Conservation (phyloP, 2,329 filamentous ascomycete genomes). For the Diaporthe amygdali region DNA sequence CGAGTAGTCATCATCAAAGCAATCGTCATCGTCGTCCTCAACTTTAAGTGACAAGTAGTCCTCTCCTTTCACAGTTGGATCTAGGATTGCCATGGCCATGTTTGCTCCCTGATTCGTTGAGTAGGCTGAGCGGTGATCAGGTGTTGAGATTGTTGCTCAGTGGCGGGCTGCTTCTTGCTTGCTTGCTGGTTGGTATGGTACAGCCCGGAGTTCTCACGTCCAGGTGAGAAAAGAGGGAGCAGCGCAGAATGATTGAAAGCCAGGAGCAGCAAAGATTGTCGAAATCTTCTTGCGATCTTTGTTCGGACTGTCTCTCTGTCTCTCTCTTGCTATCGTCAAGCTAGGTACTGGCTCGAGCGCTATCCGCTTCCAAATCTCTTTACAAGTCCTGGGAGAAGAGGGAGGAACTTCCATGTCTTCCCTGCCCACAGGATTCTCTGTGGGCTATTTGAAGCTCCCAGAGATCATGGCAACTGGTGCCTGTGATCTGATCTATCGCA, state of each 20-base stretch:
- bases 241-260: constrained; percentile 38
- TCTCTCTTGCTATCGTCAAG: constrained; percentile 73
- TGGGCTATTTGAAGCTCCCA: constrained; percentile 43
- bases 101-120: background rate
- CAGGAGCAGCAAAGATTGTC: constrained; percentile 44
- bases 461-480: constrained; percentile 31
- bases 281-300: constrained; percentile 37
- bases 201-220: constrained; percentile 36
- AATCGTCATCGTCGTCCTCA: constrained; percentile 11
- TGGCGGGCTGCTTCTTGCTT: background rate
- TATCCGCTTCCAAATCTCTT: constrained; percentile 55
- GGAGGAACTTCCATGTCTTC: constrained; percentile 19
- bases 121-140: background rate
- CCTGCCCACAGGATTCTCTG: constrained; percentile 32
- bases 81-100: constrained; percentile 16
- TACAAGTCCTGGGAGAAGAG: constrained; percentile 47
- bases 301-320: constrained; percentile 33
- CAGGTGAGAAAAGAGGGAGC: constrained; percentile 40
- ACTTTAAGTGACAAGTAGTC: constrained; percentile 14
- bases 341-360: constrained; percentile 67
- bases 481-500: constrained; percentile 29
- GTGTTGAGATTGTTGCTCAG: constrained; percentile 7
- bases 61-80: background rate
- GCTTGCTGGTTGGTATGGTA: constrained; percentile 8
- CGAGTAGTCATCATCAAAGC: constrained; percentile 12